Evolutionary conservation across 768 basidiomycete genomes (phyloP).

Genomic region (Rhodotorula graminis): DNA sequence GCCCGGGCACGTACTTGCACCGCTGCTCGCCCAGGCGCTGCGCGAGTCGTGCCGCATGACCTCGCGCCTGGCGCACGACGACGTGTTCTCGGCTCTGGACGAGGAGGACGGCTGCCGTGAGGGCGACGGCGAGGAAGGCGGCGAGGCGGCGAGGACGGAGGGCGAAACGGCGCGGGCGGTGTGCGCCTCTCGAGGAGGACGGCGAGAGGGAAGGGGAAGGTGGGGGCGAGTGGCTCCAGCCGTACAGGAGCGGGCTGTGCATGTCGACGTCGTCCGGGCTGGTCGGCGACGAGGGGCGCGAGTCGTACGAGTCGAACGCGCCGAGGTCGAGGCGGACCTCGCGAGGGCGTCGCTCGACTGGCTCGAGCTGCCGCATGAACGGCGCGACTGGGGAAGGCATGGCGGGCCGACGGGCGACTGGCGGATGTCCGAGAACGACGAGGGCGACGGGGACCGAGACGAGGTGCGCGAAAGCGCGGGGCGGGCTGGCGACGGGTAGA

Average conservation of each 20-base stretch:
- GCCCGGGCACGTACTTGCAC: conserved; percentile 11
- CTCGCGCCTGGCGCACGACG: not conserved
- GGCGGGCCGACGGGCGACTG: too few species aligned
- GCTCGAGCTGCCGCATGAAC: too few species aligned
- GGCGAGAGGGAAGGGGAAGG: not conserved
- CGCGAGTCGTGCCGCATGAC: not conserved
- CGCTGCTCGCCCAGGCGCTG: conserved; percentile 2
- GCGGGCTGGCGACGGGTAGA: too few species aligned
- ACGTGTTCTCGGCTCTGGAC: not conserved
- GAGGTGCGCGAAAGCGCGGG: too few species aligned
- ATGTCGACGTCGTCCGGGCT: too few species aligned
- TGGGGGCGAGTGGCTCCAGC: not conserved
- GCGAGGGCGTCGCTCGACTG: too few species aligned
- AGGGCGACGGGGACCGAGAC: too few species aligned
- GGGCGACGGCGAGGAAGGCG: not conserved
- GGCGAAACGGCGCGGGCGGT: too few species aligned
- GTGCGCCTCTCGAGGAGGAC: too few species aligned
- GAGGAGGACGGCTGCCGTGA: not conserved
- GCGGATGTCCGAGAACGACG: too few species aligned
- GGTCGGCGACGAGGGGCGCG: too few species aligned
- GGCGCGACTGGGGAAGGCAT: too few species aligned
- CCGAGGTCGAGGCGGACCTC: not conserved
- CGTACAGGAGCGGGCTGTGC: not conserved
- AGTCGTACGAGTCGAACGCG: not conserved
- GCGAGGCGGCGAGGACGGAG: not conserved